These are phyloP conservation scores for Euphorbia schlechtendalii DNA, from an alignment of 441 rosid genomes.

Conservation along the genomic window DNA sequence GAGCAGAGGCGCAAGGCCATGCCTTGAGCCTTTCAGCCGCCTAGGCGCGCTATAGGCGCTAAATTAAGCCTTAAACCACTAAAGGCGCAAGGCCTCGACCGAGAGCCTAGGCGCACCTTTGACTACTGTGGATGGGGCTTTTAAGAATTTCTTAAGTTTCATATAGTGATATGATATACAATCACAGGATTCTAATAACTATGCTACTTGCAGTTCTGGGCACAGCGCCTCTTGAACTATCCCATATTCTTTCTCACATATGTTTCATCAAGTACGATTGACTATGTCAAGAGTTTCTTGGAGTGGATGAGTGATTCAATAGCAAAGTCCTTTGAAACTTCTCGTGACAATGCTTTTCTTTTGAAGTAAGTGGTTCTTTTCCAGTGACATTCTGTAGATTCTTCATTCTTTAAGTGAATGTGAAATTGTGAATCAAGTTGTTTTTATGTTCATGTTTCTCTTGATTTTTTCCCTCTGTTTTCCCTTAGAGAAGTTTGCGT, in stretches of 20 bases:
- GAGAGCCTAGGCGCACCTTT: too few relatives aligned
- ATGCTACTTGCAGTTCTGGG: constrained; percentile 56
- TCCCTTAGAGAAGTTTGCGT: constrained; percentile 1
- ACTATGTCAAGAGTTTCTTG: constrained; percentile 92
- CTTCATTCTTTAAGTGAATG: neutral
- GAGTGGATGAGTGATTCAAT: constrained; percentile 99
- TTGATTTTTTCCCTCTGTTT: constrained; percentile 8
- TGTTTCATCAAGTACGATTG: constrained; percentile 90
- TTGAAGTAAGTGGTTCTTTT: constrained; percentile 48
- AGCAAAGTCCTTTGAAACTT: constrained; percentile 91
- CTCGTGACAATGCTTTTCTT: constrained; percentile 95
- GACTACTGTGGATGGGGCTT: too few relatives aligned
- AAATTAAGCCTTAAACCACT: too few relatives aligned
- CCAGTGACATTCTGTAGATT: neutral
- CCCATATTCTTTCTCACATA: constrained; percentile 87
- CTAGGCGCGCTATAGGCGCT: too few relatives aligned
- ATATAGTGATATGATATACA: constrained; percentile 14
- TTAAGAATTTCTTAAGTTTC: constrained; percentile 5
- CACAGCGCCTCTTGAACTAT: constrained; percentile 54
- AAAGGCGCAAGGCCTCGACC: too few relatives aligned
- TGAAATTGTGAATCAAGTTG: neutral
- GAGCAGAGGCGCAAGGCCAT: too few relatives aligned
- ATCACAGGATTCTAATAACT: constrained; percentile 23
- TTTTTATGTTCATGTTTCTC: neutral
- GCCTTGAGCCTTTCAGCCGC: too few relatives aligned